Evolutionary conservation across 2,329 filamentous ascomycete species (phyloP).

Genomic region (Trichoderma brevicompactum): DNA sequence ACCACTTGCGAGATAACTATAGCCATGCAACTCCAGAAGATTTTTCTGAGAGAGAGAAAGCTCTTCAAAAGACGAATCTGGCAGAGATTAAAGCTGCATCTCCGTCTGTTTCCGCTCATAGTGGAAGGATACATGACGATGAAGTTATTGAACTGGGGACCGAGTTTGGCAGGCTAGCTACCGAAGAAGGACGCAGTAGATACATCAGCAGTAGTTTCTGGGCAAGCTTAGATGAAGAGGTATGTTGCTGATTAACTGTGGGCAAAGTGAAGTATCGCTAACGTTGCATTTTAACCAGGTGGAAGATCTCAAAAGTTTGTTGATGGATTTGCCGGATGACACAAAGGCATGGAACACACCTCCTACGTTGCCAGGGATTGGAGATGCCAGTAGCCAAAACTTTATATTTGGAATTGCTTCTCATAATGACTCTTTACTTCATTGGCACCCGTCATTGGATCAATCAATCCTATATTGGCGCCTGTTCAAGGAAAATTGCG

Average conservation of each 20-base stretch:
- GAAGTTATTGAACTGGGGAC: constrained; percentile 1
- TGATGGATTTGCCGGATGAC: not conserved
- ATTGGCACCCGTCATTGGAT: not conserved
- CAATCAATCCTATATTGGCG: not conserved
- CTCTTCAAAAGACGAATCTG: not conserved
- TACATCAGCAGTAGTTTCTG: constrained; percentile 13
- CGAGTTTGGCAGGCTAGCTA: constrained; percentile 9
- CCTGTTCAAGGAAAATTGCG: not conserved
- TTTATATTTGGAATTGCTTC: not conserved
- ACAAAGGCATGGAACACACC: not conserved
- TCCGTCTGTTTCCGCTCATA: not conserved
- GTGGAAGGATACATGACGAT: not conserved
- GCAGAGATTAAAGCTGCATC: not conserved
- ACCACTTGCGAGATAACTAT: not conserved
- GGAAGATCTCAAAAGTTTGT: constrained; percentile 4
- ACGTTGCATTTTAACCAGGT: not conserved
- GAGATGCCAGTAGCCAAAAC: not conserved
- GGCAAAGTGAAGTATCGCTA: too few species aligned
- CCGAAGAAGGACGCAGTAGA: constrained; percentile 7
- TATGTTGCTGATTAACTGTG: not conserved
- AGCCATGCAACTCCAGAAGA: not conserved
- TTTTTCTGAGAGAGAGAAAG: not conserved
- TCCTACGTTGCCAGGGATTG: too few species aligned
- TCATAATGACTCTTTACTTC: not conserved
- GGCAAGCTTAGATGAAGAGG: constrained; percentile 13